Conservation (phyloP, 2,329 filamentous ascomycete genomes). For the Nectriaceae sp. region DNA sequence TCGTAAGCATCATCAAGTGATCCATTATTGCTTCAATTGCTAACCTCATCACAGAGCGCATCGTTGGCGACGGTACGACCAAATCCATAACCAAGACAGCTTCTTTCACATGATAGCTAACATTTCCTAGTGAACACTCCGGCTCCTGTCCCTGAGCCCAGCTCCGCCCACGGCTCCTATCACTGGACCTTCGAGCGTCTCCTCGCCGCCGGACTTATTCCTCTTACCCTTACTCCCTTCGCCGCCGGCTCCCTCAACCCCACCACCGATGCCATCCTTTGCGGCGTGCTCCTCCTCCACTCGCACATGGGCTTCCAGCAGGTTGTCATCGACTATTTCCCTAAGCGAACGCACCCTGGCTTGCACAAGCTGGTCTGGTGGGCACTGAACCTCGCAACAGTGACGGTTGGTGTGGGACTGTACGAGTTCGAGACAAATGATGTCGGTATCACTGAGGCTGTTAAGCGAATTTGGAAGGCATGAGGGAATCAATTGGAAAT, state of each 20-base stretch:
- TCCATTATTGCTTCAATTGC: slow-evolving; percentile 24
- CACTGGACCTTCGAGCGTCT: slow-evolving; percentile 97
- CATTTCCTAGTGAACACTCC: slow-evolving; percentile 76
- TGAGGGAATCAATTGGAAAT: slow-evolving; percentile 37
- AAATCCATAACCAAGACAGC: slow-evolving; percentile 9
- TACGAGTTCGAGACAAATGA: slow-evolving; percentile 99
- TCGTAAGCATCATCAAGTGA: slow-evolving; percentile 58
- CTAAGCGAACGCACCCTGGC: slow-evolving; percentile 67
- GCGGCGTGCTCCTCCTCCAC: slow-evolving; percentile 82
- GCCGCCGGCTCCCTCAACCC: slow-evolving; percentile 91
- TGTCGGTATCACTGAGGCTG: slow-evolving; percentile 86
- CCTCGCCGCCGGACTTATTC: slow-evolving; percentile 78
- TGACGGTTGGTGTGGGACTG: slow-evolving; percentile 81
- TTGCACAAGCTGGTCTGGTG: slow-evolving; percentile 70
- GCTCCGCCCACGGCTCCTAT: slow-evolving; percentile 87
- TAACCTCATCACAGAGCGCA: slow-evolving; percentile 62
- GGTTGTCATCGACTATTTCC: slow-evolving; percentile 89
- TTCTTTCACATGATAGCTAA: slow-evolving; percentile 24
- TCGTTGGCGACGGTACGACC: slow-evolving; percentile 71
- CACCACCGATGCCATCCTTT: slow-evolving; percentile 80
- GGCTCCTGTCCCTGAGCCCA: slow-evolving; percentile 69
- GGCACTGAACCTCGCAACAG: slow-evolving; percentile 76
- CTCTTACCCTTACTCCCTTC: slow-evolving; percentile 87
- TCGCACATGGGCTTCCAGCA: slow-evolving; percentile 95
- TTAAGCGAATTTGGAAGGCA: slow-evolving; percentile 89